phyloP scores from a whole-genome alignment of 129 eudicot species.

The Tagetes erecta region DNA sequence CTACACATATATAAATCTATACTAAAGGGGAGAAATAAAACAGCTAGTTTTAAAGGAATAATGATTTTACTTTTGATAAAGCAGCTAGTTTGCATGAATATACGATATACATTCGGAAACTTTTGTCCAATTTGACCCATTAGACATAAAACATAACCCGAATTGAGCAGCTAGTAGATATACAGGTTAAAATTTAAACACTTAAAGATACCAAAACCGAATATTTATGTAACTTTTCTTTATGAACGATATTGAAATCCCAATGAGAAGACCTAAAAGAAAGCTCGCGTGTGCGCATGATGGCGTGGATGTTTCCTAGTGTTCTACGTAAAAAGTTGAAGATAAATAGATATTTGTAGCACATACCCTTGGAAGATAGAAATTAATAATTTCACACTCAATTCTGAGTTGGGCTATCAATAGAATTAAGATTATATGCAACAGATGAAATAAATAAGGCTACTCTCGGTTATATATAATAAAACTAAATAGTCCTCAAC shows the following conservation, averaged over 20 bases:
- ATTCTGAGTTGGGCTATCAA: not conserved
- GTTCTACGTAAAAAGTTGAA: not conserved
- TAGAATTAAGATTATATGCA: not conserved
- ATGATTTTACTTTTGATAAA: not conserved
- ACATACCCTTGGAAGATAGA: not conserved
- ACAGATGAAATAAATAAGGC: not conserved
- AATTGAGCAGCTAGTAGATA: not conserved
- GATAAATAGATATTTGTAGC: not conserved
- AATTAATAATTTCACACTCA: not conserved
- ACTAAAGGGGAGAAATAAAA: not conserved
- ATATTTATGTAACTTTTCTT: not conserved
- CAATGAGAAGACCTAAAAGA: not conserved
- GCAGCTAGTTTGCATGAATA: not conserved
- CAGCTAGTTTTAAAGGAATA: not conserved
- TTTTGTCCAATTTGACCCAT: not conserved
- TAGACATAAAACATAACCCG: not conserved
- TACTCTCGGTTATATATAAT: not conserved
- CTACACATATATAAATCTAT: not conserved
- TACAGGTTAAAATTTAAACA: not conserved
- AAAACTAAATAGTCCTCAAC: not conserved
- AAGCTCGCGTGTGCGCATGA: too few species aligned
- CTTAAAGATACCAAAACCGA: not conserved
- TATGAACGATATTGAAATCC: not conserved
- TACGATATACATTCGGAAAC: not conserved
- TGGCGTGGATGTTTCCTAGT: too few species aligned